Evolutionary conservation across 495 filamentous ascomycete genomes (phyloP).

Genomic region (Cercophora samala): DNA sequence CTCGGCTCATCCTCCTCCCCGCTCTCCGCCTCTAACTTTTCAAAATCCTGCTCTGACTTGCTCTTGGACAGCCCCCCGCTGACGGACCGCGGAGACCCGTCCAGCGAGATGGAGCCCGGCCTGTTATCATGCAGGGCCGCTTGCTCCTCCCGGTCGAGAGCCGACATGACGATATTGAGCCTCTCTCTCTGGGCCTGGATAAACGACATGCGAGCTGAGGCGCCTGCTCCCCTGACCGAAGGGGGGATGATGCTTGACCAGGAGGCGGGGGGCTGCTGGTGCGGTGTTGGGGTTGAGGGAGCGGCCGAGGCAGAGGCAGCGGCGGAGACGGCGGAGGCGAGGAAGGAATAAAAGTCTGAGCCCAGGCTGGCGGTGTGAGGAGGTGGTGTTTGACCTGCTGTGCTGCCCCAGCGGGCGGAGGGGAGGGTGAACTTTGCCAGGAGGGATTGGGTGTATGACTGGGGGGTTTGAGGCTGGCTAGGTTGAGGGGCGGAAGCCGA

Average conservation of each 20-base stretch:
- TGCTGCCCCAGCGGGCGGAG: slow-evolving; percentile 35
- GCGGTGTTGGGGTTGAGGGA: slow-evolving; percentile 40
- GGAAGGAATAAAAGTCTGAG: slow-evolving; percentile 69
- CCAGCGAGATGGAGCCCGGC: slow-evolving; percentile 32
- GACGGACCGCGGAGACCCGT: slow-evolving; percentile 26
- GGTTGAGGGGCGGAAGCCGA: slow-evolving; percentile 22
- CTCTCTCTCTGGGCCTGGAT: slow-evolving; percentile 70
- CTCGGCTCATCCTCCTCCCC: slow-evolving; percentile 42
- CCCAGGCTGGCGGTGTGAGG: slow-evolving; percentile 41
- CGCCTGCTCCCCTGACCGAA: slow-evolving; percentile 53
- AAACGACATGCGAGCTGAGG: slow-evolving; percentile 64
- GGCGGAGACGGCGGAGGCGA: slow-evolving; percentile 62
- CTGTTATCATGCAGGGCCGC: not conserved
- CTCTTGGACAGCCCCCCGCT: slow-evolving; percentile 62
- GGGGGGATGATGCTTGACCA: slow-evolving; percentile 52
- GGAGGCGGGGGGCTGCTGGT: not conserved
- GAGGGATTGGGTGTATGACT: slow-evolving; percentile 72
- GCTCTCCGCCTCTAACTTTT: slow-evolving; percentile 74
- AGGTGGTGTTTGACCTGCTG: not conserved
- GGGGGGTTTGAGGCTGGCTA: slow-evolving; percentile 38
- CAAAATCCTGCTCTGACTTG: slow-evolving; percentile 74
- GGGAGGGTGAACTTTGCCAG: slow-evolving; percentile 85
- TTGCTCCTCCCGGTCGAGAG: slow-evolving; percentile 68
- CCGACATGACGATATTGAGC: slow-evolving; percentile 65
- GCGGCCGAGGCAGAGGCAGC: slow-evolving; percentile 22